A percentile compares a stretch with the other conserved stretches of the same genome.
Evolutionary conservation across 1,284 basidiomycete genomes (phyloP).

Genomic region (Coriolopsis trogii): DNA sequence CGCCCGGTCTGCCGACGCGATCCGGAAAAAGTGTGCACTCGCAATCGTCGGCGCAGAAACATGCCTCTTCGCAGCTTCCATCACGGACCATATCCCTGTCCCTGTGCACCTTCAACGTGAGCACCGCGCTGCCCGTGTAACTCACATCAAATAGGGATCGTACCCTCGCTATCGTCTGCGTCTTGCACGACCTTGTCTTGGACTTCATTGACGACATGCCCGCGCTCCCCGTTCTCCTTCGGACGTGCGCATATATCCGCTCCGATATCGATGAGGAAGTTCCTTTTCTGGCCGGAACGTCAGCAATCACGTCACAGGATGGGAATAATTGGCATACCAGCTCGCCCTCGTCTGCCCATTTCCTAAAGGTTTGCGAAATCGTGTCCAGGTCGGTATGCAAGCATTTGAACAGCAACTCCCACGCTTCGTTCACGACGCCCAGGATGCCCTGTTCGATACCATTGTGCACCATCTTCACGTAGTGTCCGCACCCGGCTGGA

Average conservation of each 20-base stretch:
- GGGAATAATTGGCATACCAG: conserved; percentile 9
- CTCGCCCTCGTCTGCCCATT: conserved; percentile 24
- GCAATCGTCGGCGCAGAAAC: conserved; percentile 28
- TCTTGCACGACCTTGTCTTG: conserved; percentile 32
- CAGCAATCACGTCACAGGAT: background rate
- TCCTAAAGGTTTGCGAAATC: conserved; percentile 19
- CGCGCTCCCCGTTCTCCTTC: conserved; percentile 15
- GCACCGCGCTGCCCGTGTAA: background rate
- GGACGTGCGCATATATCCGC: conserved; percentile 27
- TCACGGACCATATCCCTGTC: conserved; percentile 27
- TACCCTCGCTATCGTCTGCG: conserved; percentile 27
- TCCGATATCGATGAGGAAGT: conserved; percentile 27
- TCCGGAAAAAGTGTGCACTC: conserved; percentile 29
- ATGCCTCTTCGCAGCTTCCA: conserved; percentile 25
- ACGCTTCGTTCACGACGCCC: conserved; percentile 25
- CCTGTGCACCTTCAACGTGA: conserved; percentile 11
- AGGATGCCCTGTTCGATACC: conserved; percentile 31
- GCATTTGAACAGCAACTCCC: conserved; percentile 29
- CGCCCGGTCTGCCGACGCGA: conserved; percentile 27
- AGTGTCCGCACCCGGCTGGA: conserved; percentile 26
- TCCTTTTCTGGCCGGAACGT: conserved; percentile 14
- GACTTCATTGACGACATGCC: conserved; percentile 27
- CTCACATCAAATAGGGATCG: background rate
- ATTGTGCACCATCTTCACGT: conserved; percentile 33
- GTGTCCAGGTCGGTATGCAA: conserved; percentile 22